Conservation (phyloP, 139 green algal genomes). For the Tetradesmus lagerheimii region DNA sequence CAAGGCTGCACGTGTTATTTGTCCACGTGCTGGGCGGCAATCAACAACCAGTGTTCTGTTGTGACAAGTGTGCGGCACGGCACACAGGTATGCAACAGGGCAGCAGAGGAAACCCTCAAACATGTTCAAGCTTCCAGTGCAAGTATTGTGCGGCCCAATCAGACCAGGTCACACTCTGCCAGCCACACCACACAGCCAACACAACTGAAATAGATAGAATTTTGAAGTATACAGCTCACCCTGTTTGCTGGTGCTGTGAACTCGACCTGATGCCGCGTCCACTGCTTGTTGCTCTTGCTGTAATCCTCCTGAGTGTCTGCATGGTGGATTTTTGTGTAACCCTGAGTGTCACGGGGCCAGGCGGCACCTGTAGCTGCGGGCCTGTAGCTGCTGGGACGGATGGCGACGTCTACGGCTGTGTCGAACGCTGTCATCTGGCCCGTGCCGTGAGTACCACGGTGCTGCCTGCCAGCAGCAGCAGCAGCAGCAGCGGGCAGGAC, state of each 20-base stretch:
- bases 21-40: no score
- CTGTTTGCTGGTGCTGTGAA: slow-evolving; percentile 31
- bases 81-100: no score
- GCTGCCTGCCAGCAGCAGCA: neutral
- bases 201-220: no score
- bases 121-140: no score
- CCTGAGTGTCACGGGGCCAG: slow-evolving; percentile 36
- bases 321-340: slow-evolving; percentile 15
- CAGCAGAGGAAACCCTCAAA: no score
- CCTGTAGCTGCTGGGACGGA: slow-evolving; percentile 15
- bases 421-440: neutral
- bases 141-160: no score
- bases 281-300: slow-evolving; percentile 19
- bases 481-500: neutral
- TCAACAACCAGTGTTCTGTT: no score
- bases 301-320: slow-evolving; percentile 36
- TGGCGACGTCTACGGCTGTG: slow-evolving; percentile 34
- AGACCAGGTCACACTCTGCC: no score
- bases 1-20: no score
- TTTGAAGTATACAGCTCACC: no score
- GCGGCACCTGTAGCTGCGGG: neutral
- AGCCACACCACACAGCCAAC: no score
- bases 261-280: neutral
- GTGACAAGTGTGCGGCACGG: no score
- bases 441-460: neutral